These are phyloP conservation scores for Hypoxylon fragiforme DNA, from an alignment of 495 filamentous ascomycete genomes.

Conservation along the genomic window DNA sequence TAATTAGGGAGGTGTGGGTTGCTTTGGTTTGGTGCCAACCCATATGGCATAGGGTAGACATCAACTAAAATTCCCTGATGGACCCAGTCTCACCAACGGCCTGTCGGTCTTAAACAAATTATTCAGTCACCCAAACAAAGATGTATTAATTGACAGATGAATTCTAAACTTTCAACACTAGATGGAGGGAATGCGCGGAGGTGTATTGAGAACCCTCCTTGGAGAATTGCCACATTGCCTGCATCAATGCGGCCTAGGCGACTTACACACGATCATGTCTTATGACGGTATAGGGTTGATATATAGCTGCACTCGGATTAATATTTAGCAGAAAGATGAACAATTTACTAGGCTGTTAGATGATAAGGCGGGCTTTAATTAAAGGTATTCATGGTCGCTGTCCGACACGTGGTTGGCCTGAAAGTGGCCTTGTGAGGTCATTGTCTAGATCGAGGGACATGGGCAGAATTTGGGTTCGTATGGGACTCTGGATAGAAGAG, in stretches of 20 bases:
- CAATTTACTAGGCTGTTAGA: constrained; percentile 7
- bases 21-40: constrained; percentile 30
- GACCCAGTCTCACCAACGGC: constrained; percentile 34
- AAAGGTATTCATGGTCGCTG: constrained; percentile 1
- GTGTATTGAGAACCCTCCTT: neutral
- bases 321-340: constrained; percentile 3
- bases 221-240: constrained; percentile 10
- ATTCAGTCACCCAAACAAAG: constrained; percentile 26
- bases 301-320: constrained; percentile 30
- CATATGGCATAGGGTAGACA: constrained; percentile 25
- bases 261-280: constrained; percentile 31
- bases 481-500: constrained; percentile 1
- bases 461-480: constrained; percentile 14
- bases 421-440: constrained; percentile 1
- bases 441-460: constrained; percentile 36
- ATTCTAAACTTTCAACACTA: neutral
- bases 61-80: constrained; percentile 34
- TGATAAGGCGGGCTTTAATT: constrained; percentile 9
- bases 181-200: neutral
- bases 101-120: constrained; percentile 32
- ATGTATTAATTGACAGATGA: constrained; percentile 13
- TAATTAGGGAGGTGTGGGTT: constrained; percentile 18
- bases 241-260: constrained; percentile 7
- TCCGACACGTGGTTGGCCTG: constrained; percentile 18
- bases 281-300: constrained; percentile 8